phyloP scores from a whole-genome alignment of 192 early-diverging fungal genomes.

The Mycoemilia scoparia region DNA sequence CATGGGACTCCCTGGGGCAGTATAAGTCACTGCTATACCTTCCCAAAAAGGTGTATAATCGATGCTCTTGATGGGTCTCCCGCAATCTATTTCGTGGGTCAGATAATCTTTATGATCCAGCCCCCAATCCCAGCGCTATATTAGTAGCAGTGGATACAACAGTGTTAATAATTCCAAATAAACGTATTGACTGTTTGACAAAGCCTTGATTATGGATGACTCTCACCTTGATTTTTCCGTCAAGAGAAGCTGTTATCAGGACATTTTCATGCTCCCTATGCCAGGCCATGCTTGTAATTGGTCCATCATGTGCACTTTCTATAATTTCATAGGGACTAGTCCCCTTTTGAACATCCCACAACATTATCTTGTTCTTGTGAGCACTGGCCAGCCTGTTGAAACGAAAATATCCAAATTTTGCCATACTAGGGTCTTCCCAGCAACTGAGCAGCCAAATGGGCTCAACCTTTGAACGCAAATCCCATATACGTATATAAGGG shows the following conservation, averaged over 20 bases:
- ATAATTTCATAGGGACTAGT: conserved; percentile 13
- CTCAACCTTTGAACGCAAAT: conserved; percentile 17
- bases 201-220: conserved; percentile 2
- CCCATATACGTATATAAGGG: conserved; percentile 26
- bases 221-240: conserved; percentile 19
- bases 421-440: conserved; percentile 20
- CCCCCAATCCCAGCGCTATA: no score
- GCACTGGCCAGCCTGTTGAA: conserved; percentile 18
- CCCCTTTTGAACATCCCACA: conserved; percentile 25
- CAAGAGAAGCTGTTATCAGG: conserved; percentile 13
- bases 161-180: no score
- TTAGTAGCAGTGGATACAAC: no score
- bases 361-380: conserved; percentile 18
- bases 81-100: no score
- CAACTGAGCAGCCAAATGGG: conserved; percentile 24
- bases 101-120: no score
- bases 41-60: no score
- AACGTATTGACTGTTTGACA: no score
- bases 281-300: conserved; percentile 22
- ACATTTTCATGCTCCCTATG: conserved; percentile 7
- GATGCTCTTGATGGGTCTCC: no score
- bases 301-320: conserved; percentile 17
- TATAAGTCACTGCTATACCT: no score
- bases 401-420: conserved; percentile 17
- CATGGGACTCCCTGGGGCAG: no score